Evolutionary conservation across 208 protist genomes (phyloP).

Genomic region (Wallacemonas rigidus): DNA sequence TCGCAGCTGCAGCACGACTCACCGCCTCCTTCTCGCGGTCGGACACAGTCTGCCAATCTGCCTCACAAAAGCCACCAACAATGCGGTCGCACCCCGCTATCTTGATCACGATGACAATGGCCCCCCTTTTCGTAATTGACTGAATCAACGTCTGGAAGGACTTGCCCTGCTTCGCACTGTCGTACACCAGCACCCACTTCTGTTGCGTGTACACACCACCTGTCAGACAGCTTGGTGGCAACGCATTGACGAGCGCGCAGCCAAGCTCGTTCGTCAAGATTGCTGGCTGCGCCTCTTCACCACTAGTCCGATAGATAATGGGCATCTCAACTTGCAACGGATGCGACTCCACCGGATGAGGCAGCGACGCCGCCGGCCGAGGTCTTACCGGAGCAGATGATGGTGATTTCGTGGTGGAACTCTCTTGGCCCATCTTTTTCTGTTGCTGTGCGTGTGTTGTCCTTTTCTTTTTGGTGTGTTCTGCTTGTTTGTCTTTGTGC

Average conservation of each 20-base stretch:
- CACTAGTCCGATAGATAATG: not conserved
- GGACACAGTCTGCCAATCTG: slow-evolving; percentile 56
- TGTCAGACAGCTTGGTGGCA: slow-evolving; percentile 36
- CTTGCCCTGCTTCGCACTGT: slow-evolving; percentile 54
- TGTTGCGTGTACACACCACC: slow-evolving; percentile 10
- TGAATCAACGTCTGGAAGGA: slow-evolving; percentile 69
- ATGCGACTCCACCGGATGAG: not conserved
- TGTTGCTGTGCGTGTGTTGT: not conserved
- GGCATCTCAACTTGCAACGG: slow-evolving; percentile 2
- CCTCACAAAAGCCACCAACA: slow-evolving; percentile 65
- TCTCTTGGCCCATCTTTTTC: slow-evolving; percentile 2
- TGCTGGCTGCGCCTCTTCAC: not conserved
- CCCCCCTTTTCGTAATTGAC: slow-evolving; percentile 37
- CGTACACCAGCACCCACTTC: slow-evolving; percentile 69
- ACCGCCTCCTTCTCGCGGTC: slow-evolving; percentile 50
- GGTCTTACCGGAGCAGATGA: not conserved
- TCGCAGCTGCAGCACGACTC: slow-evolving; percentile 41
- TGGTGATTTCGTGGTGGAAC: not conserved
- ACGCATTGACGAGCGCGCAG: slow-evolving; percentile 21
- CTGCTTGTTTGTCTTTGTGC: not conserved
- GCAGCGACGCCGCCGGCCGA: not conserved
- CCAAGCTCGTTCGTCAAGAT: slow-evolving; percentile 24
- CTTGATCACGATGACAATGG: slow-evolving; percentile 57
- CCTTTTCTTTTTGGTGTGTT: not conserved
- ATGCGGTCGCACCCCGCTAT: slow-evolving; percentile 31